These are phyloP conservation scores for Mucor circinelloides DNA, from an alignment of 371 early-diverging fungal species.

Conservation along the genomic window DNA sequence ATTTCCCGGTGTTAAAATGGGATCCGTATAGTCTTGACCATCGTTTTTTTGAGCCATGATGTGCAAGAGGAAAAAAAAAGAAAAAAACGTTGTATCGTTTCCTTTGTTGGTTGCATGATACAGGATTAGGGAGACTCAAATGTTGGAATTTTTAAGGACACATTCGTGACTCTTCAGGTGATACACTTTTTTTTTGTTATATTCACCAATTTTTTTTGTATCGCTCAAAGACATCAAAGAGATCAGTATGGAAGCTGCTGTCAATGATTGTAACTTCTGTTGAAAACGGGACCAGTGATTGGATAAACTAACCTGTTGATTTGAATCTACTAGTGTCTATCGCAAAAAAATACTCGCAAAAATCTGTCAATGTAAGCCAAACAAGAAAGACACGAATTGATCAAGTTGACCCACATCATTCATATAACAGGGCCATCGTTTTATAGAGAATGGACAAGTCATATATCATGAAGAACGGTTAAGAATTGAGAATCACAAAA, in stretches of 20 bases:
- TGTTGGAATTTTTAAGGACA: not conserved
- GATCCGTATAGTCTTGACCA: conserved; percentile 14
- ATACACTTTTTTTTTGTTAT: not conserved
- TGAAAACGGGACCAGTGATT: not conserved
- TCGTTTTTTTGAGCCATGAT: not conserved
- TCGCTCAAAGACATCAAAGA: not conserved
- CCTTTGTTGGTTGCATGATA: not conserved
- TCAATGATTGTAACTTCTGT: not conserved
- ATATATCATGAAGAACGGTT: conserved; percentile 3
- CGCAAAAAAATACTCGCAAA: not conserved
- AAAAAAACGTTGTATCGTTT: not conserved
- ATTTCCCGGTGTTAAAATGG: conserved; percentile 34
- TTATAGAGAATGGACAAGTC: conserved; percentile 2
- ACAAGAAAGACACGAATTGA: not conserved
- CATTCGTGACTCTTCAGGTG: conserved; percentile 2
- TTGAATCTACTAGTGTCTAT: not conserved
- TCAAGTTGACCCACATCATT: not conserved
- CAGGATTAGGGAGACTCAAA: not conserved
- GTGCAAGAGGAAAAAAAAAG: not conserved
- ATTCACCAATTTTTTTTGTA: not conserved
- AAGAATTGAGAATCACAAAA: not conserved
- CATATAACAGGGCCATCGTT: not conserved
- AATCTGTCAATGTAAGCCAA: not conserved
- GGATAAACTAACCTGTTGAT: not conserved
- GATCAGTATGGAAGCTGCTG: not conserved